Base-by-base conservation (phyloP, 2,329 filamentous ascomycete genomes). In the Cladosporium oxysporum region DNA sequence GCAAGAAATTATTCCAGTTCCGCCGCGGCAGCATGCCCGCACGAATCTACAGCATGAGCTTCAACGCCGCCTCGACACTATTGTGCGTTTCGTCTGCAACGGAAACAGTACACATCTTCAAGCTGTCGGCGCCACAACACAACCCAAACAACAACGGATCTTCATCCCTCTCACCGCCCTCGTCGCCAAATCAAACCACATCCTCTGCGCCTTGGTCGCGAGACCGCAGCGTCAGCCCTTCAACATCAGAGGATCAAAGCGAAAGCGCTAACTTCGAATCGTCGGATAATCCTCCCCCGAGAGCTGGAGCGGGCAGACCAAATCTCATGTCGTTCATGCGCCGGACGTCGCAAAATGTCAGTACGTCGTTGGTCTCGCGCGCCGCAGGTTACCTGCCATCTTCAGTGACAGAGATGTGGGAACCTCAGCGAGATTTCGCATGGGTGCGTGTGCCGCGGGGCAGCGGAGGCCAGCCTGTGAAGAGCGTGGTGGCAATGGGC, bases 11-110 rank as follows among this genome's bases (percentile, higher is more conserved):
- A 21, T 98, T 93, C 78, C 94, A 99, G 76, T 99, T 99, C 80
- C 88, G 95, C 67, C 88, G 95, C 69, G 95, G 95, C 52, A 97
- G 94, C 2, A 97, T 97, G 79, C 95, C 95, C 0, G 93, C 93
- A 1, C 90, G 92, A 49, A 99, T 99, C 72, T 97, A 93, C 81
- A 96, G 93, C 86, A 97, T 99, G 93, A 96, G 93, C 1, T 99
- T 99, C 81, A 99, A 99, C 78, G 89, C 93, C 59, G 93, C 91
- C 66, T 96, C 93, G 2, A 97, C 93, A 1, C 83, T 99, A 12
- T 86, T 99, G 41, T 97, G 93, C 74, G 93, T 99, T 49, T 98
- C 95, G 5, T 98, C 94, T 3, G 93, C 93, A 1, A 96, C 93
- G 0, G 95, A 99, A 74, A 99, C 95, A 0, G 90, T 99, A 11